Evolutionary conservation across 306 rosid species (phyloP), one percentile per base, ranked within the genome.

Genomic region (Pyrus bretschneideri): DNA sequence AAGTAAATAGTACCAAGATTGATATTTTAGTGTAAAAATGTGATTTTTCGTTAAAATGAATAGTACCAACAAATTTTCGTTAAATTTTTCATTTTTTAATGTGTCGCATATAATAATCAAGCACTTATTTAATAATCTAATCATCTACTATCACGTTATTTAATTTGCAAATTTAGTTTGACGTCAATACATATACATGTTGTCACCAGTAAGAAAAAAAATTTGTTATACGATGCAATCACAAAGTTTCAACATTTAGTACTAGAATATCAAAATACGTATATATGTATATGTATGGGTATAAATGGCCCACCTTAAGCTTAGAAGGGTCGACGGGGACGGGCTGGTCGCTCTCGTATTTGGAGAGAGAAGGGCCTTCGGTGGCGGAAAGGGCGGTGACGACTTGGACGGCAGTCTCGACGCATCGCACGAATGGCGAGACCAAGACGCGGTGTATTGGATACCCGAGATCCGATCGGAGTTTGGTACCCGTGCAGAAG

Each of bases 351-450:
- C 57, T 21, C 35, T 17, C 78, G 70, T 61, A 61, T 12, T 44
- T 62, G 2, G 44, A 38, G 27, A 38, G 17, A 18, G 91, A 72
- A 33, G 74, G 74, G 29, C 87, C 90, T 14, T 66, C 35, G 52
- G 45, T 18, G 67, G 90, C 81, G 74, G 82, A 79, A 80, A 95
- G 87, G 10, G 92, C 96, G 30, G 85, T 19, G 76, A 92, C 70
- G 55, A 80, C 97, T 71, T 89, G 83, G 9, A 70, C 70, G 52
- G 98, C 97, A 68, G 98, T 95, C 78, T 95, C 89, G 54, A 95
- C 71, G 81, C 98, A 95, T 31, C 98, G 98, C 73, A 89, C 76
- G 76, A 95, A 95, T 6, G 99, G 99, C 12, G 99, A 95, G 22
- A 95, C 97, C 73, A 89, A 87, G 66, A 88, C 88, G 18, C 97